These are phyloP conservation scores for Zizania palustris DNA, from an alignment of 202 grass and related monocot genomes.

Conservation along the genomic window DNA sequence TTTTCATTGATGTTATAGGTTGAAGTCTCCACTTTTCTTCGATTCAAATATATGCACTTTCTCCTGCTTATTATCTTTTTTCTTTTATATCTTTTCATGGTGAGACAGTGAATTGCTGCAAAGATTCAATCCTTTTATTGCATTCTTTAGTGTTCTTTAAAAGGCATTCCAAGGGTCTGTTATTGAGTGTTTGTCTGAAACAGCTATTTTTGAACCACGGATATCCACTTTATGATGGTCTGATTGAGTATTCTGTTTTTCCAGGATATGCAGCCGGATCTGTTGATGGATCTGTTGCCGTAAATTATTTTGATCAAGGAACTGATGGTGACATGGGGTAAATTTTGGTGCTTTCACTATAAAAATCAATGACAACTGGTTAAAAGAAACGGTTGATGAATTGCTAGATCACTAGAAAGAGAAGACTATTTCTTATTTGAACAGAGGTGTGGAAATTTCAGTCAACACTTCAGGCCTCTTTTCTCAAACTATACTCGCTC, in stretches of 20 bases:
- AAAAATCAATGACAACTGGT: background rate
- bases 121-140: background rate
- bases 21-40: background rate
- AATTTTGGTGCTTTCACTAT: slow-evolving; percentile 39
- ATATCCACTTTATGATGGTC: background rate
- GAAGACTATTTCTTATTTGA: slow-evolving; percentile 15
- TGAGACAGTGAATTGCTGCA: background rate
- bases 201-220: slow-evolving; percentile 14
- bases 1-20: background rate
- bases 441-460: background rate
- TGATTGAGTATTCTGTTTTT: slow-evolving; percentile 4
- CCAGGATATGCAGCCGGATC: slow-evolving; percentile 63
- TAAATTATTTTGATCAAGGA: slow-evolving; percentile 63
- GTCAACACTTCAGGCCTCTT: background rate
- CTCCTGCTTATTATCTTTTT: background rate
- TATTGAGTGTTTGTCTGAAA: background rate
- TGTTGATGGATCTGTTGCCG: slow-evolving; percentile 58
- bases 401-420: background rate
- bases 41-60: background rate
- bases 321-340: slow-evolving; percentile 54
- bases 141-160: slow-evolving; percentile 10
- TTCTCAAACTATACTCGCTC: slow-evolving; percentile 21
- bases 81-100: background rate
- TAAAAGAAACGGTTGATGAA: background rate
- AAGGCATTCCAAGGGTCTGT: background rate